Conservation (phyloP, 176 grass and related monocot genomes). For the Oryza meridionalis region DNA sequence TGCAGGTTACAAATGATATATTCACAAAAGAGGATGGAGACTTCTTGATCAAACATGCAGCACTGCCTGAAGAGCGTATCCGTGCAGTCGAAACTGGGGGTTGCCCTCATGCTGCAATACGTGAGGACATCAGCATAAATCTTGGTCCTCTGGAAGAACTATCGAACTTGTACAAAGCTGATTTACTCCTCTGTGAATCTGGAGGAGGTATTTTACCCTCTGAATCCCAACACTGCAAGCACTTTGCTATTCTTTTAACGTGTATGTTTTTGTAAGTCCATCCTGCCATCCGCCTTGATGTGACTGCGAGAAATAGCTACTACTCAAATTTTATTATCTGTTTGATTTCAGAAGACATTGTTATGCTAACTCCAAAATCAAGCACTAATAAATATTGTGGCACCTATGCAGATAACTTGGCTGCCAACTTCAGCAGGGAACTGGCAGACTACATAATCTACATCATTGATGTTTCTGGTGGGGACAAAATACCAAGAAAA, state of each 20-base stretch:
- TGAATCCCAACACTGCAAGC: conserved; percentile 1
- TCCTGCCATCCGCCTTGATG: background rate
- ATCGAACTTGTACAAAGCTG: conserved; percentile 81
- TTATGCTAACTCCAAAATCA: background rate
- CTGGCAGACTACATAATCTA: conserved; percentile 98
- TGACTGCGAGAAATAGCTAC: too few species aligned
- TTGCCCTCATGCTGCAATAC: conserved; percentile 91
- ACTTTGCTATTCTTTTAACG: background rate
- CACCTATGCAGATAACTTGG: conserved; percentile 85
- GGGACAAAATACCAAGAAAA: conserved; percentile 98
- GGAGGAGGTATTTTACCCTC: conserved; percentile 76
- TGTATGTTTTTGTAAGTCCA: background rate
- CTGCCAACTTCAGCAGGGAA: conserved; percentile 98
- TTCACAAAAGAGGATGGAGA: conserved; percentile 99
- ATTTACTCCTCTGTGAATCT: conserved; percentile 98
- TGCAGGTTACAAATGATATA: conserved; percentile 98
- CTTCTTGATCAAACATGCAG: conserved; percentile 91
- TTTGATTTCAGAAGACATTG: background rate
- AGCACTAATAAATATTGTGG: background rate
- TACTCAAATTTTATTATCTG: background rate
- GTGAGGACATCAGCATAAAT: conserved; percentile 99
- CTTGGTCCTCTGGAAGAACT: conserved; percentile 91
- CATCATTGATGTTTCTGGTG: conserved; percentile 95
- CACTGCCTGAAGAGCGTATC: conserved; percentile 85
- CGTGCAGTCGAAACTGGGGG: conserved; percentile 91